Conservation (phyloP, 2,329 filamentous ascomycete species). For the Cytospora chrysosperma region DNA sequence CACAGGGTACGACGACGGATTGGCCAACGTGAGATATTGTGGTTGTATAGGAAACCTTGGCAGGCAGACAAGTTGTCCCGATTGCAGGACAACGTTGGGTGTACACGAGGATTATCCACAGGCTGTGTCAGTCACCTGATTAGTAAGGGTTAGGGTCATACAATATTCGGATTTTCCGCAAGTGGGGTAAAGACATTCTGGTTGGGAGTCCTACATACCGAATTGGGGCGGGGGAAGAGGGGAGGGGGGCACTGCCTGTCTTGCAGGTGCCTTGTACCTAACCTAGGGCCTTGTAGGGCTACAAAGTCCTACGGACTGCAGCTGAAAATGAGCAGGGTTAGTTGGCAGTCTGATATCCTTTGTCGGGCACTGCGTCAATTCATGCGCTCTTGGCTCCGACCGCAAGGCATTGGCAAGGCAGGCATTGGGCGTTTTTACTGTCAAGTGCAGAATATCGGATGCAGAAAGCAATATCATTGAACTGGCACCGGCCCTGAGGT, state of each 20-base stretch:
- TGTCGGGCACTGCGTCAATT: no score
- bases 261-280: no score
- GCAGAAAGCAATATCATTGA: no score
- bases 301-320: background rate
- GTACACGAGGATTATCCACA: no score
- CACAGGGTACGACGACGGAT: background rate
- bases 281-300: background rate
- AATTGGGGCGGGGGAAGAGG: background rate
- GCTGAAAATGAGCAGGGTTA: background rate
- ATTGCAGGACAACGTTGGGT: background rate
- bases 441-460: background rate
- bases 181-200: background rate
- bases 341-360: no score
- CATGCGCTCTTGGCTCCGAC: no score
- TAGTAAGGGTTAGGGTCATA: background rate
- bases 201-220: background rate
- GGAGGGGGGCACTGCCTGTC: background rate
- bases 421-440: conserved; percentile 1
- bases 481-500: no score
- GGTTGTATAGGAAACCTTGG: no score
- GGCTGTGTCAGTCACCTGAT: no score
- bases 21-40: background rate
- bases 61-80: no score
- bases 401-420: no score
- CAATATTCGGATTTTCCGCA: background rate